Percentiles rank a stretch among this genome's conserved stretches.
Conservation (phyloP, 345 rosid genomes). For the Euphorbia pulcherrima region DNA sequence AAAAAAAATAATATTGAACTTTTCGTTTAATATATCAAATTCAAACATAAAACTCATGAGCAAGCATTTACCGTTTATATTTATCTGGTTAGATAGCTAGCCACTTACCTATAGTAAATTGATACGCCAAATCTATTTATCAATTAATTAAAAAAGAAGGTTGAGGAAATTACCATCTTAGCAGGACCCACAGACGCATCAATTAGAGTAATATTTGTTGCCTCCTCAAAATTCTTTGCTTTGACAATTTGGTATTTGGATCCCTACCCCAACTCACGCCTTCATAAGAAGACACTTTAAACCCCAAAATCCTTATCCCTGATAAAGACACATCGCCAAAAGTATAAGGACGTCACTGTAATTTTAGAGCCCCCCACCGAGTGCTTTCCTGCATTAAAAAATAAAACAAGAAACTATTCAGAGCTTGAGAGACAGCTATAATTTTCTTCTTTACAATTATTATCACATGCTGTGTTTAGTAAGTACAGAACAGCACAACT, state of each 20-base stretch:
- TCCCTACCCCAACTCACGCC: background rate
- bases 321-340: background rate
- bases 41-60: too few relatives aligned
- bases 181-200: background rate
- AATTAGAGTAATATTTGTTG: background rate
- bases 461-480: conserved; percentile 9
- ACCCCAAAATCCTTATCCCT: background rate
- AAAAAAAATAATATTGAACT: too few relatives aligned
- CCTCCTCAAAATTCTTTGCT: conserved; percentile 7
- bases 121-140: background rate
- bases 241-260: background rate
- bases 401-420: conserved; percentile 32
- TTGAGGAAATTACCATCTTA: background rate
- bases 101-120: background rate
- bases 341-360: conserved; percentile 20
- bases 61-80: too few relatives aligned
- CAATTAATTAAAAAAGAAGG: background rate
- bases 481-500: conserved; percentile 12
- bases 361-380: conserved; percentile 28
- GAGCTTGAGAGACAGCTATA: conserved; percentile 19
- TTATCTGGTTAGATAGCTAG: too few relatives aligned
- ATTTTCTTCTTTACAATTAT: conserved; percentile 9
- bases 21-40: too few relatives aligned
- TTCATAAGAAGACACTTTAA: background rate
- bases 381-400: conserved; percentile 54